phyloP scores from a whole-genome alignment of 2,329 filamentous ascomycete species.

The Corniculantispora saksenae region DNA sequence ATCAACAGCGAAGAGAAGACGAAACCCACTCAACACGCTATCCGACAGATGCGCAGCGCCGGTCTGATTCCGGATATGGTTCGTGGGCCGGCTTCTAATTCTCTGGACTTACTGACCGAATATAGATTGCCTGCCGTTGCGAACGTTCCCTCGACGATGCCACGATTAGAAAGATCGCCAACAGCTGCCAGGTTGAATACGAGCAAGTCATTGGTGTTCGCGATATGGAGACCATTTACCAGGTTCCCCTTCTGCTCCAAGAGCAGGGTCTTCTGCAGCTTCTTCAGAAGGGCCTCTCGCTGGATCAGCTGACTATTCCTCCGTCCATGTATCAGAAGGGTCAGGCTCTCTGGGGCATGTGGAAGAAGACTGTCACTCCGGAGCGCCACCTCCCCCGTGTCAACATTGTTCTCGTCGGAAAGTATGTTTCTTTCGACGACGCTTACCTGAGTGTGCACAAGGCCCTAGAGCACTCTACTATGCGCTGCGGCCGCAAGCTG shows the following conservation, averaged over 20 bases:
- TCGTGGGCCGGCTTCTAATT: slow-evolving; percentile 26
- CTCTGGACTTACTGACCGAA: not conserved
- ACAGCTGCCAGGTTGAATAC: slow-evolving; percentile 82
- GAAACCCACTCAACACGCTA: slow-evolving; percentile 92
- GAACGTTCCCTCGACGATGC: slow-evolving; percentile 70
- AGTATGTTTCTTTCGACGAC: slow-evolving; percentile 84
- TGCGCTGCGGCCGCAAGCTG: slow-evolving; percentile 79
- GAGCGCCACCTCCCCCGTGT: slow-evolving; percentile 68
- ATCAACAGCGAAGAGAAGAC: slow-evolving; percentile 78
- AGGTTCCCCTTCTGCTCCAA: slow-evolving; percentile 89
- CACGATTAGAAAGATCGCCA: slow-evolving; percentile 85
- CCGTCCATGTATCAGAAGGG: slow-evolving; percentile 62
- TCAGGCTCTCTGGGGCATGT: slow-evolving; percentile 71
- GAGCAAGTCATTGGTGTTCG: slow-evolving; percentile 88
- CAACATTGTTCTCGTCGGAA: slow-evolving; percentile 85
- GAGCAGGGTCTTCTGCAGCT: slow-evolving; percentile 73
- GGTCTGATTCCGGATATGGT: slow-evolving; percentile 73
- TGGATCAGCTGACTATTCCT: slow-evolving; percentile 59
- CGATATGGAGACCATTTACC: slow-evolving; percentile 88
- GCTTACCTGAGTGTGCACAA: slow-evolving; percentile 84
- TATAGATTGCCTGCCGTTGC: slow-evolving; percentile 87
- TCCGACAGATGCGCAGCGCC: slow-evolving; percentile 79
- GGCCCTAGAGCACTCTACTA: slow-evolving; percentile 85
- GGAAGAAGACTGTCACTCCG: slow-evolving; percentile 70
- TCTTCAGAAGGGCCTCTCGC: slow-evolving; percentile 65